A percentile compares a stretch with the other conserved stretches of the same genome.
Conservation (phyloP, 1,139 yeast genomes). For the Hanseniaspora gamundiae region DNA sequence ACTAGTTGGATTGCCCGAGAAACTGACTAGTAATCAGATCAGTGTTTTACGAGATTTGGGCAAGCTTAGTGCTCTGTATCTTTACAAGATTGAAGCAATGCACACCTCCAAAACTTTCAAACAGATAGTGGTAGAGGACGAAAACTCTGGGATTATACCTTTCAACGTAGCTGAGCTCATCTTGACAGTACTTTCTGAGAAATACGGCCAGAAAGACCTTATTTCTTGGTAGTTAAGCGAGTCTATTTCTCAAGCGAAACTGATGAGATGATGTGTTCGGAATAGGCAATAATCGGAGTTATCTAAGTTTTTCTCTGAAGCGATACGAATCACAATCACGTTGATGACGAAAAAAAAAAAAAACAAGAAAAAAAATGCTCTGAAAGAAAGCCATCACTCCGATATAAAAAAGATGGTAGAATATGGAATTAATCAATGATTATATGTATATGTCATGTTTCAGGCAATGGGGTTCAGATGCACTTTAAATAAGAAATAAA, state of each 20-base stretch:
- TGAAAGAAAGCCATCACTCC: too few species aligned
- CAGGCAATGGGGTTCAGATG: too few species aligned
- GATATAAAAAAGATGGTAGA: too few species aligned
- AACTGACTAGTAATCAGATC: slow-evolving; percentile 5
- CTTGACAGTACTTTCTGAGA: not conserved
- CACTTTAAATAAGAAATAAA: too few species aligned
- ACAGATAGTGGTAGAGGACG: not conserved
- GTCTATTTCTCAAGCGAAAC: not conserved
- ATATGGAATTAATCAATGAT: too few species aligned
- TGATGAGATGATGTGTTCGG: too few species aligned
- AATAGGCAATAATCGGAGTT: too few species aligned
- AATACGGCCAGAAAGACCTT: not conserved
- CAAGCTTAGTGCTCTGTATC: slow-evolving; percentile 11
- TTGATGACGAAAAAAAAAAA: too few species aligned
- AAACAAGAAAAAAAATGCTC: too few species aligned
- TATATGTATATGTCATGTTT: too few species aligned
- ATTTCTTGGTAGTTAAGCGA: not conserved
- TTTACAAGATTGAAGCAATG: not conserved
- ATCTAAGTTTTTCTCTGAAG: too few species aligned
- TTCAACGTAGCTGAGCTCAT: not conserved
- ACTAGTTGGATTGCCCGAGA: slow-evolving; percentile 16
- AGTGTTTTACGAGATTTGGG: slow-evolving; percentile 19
- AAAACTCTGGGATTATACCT: not conserved
- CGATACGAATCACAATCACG: too few species aligned
- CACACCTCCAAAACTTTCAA: not conserved